Conservation (phyloP, 2,329 filamentous ascomycete species). For the Atkinsonella hypoxylon region DNA sequence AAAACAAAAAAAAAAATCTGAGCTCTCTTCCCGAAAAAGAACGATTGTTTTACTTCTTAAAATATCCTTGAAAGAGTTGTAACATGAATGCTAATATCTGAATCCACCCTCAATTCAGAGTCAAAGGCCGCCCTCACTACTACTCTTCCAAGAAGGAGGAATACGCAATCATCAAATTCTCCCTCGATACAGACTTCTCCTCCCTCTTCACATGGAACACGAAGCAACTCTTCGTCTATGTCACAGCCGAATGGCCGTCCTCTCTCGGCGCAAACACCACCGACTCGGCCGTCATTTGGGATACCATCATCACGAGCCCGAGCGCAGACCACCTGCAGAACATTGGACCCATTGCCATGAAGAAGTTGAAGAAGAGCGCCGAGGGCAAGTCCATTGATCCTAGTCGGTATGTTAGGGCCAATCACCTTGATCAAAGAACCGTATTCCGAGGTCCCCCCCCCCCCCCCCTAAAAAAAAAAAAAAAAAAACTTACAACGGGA, state of each 20-base stretch:
- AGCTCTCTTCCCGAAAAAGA: too few relatives aligned
- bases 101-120: conserved; percentile 33
- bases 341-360: conserved; percentile 45
- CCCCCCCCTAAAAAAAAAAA: too few relatives aligned
- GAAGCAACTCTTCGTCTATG: conserved; percentile 94
- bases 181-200: conserved; percentile 79
- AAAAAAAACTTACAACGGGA: not conserved
- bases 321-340: conserved; percentile 51
- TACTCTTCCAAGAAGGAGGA: conserved; percentile 88
- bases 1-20: too few relatives aligned
- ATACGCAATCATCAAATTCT: conserved; percentile 89
- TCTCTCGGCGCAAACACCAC: conserved; percentile 24
- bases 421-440: too few relatives aligned
- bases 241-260: conserved; percentile 63
- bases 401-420: conserved; percentile 30
- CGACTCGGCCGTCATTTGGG: conserved; percentile 86
- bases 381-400: conserved; percentile 50
- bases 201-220: conserved; percentile 99
- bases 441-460: not conserved
- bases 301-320: conserved; percentile 75
- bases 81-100: too few relatives aligned
- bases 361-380: conserved; percentile 48
- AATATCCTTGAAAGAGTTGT: too few relatives aligned
- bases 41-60: not conserved
- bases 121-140: conserved; percentile 90